A percentile compares a stretch with the other conserved stretches of the same genome.
phyloP scores from a whole-genome alignment of 1,139 yeast genomes.

The Pichia sp. region DNA sequence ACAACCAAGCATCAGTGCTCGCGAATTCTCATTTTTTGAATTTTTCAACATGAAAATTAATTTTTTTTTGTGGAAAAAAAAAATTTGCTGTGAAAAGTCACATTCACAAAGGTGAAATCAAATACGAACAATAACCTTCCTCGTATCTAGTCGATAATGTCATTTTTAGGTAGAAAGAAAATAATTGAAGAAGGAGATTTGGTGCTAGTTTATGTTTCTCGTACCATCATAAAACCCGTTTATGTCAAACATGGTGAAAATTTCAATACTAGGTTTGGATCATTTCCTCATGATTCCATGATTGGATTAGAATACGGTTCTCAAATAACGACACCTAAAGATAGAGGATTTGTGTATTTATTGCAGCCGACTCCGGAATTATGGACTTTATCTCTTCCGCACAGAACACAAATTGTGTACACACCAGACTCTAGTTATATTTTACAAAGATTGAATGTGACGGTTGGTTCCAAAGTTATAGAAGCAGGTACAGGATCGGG shows the following conservation, averaged over 20 bases:
- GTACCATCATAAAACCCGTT: constrained; percentile 74
- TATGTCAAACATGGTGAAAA: constrained; percentile 48
- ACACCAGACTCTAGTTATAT: constrained; percentile 93
- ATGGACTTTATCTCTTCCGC: constrained; percentile 93
- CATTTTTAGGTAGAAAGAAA: constrained; percentile 37
- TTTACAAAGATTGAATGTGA: constrained; percentile 67
- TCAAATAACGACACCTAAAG: constrained; percentile 73
- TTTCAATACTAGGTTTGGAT: constrained; percentile 82
- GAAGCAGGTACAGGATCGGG: constrained; percentile 99
- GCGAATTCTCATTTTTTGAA: too few species aligned
- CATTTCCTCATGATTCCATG: constrained; percentile 75
- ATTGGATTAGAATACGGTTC: constrained; percentile 78
- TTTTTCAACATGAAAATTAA: too few species aligned
- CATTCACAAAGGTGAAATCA: too few species aligned
- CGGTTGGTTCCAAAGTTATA: constrained; percentile 70
- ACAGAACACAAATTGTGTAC: constrained; percentile 95
- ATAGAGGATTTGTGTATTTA: constrained; percentile 81
- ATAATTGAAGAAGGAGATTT: constrained; percentile 74
- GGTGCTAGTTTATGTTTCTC: constrained; percentile 76
- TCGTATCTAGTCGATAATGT: constrained; percentile 11
- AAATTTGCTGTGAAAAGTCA: too few species aligned
- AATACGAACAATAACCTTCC: too few species aligned
- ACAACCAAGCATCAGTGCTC: too few species aligned
- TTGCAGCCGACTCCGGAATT: constrained; percentile 91
- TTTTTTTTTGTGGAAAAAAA: too few species aligned